Conservation (phyloP, 1,139 yeast genomes). For the Taiozyma sp. region DNA sequence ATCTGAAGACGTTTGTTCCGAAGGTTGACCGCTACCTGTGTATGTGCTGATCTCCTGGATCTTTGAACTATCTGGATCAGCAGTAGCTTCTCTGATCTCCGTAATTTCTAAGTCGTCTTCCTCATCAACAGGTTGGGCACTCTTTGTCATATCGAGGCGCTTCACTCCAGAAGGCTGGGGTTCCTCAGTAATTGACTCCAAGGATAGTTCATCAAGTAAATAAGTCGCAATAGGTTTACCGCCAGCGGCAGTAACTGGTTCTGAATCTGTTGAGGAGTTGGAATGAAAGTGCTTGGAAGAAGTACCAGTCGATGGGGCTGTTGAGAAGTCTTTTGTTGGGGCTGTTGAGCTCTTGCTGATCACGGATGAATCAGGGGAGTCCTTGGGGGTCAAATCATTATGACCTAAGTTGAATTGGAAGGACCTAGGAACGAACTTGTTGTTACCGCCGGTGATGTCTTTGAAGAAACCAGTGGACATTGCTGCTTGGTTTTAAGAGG, state of each 20-base stretch:
- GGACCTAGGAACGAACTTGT: constrained; percentile 19
- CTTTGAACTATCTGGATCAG: not conserved
- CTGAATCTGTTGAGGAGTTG: not conserved
- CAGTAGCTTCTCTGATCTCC: constrained; percentile 14
- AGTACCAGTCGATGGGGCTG: constrained; percentile 11
- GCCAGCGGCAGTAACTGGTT: constrained; percentile 1
- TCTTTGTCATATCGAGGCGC: not conserved
- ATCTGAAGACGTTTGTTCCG: constrained; percentile 1
- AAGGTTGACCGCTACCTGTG: not conserved
- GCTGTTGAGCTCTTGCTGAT: not conserved
- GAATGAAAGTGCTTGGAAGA: constrained; percentile 8
- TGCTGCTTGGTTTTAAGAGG: not conserved
- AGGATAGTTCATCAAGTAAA: not conserved
- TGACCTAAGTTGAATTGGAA: constrained; percentile 16
- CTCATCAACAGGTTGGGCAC: not conserved
- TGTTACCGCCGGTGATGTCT: constrained; percentile 18
- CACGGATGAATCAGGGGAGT: constrained; percentile 1
- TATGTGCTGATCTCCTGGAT: not conserved
- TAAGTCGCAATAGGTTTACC: constrained; percentile 1
- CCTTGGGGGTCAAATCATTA: not conserved
- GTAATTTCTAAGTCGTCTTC: constrained; percentile 21
- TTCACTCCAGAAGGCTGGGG: not conserved
- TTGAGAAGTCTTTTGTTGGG: not conserved
- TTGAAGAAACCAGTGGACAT: constrained; percentile 24
- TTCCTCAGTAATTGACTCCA: not conserved